phyloP scores from a whole-genome alignment of 352 stramenopile genomes.

The Phytophthora palmivora region DNA sequence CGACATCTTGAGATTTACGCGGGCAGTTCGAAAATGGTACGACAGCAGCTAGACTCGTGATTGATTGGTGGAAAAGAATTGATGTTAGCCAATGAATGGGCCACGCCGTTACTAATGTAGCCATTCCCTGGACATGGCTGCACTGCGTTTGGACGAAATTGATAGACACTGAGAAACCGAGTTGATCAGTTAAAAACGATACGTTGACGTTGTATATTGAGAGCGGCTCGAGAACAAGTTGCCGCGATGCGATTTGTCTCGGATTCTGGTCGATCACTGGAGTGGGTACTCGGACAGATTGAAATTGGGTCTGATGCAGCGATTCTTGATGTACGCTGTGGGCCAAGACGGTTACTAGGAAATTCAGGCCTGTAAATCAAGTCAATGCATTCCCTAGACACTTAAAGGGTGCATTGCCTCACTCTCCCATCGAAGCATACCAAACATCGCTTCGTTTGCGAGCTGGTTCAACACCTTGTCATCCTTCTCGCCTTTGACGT shows the following conservation, averaged over 20 bases:
- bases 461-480: conserved; percentile 87
- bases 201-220: conserved; percentile 23
- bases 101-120: conserved; percentile 2
- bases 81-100: conserved; percentile 8
- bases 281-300: conserved; percentile 13
- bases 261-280: conserved; percentile 19
- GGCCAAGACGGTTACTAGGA: not conserved
- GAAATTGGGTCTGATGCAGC: conserved; percentile 15
- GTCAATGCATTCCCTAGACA: conserved; percentile 42
- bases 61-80: conserved; percentile 36
- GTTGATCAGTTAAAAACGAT: not conserved
- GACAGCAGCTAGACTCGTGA: not conserved
- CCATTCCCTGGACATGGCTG: conserved; percentile 23
- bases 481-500: conserved; percentile 86
- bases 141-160: not conserved
- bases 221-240: conserved; percentile 1
- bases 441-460: conserved; percentile 87
- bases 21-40: conserved; percentile 25
- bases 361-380: conserved; percentile 3
- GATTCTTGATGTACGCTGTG: not conserved
- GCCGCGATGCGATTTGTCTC: conserved; percentile 10
- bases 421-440: conserved; percentile 87
- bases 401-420: conserved; percentile 84
- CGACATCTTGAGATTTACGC: conserved; percentile 25
- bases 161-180: no score